Base-by-base conservation (phyloP, 2,329 filamentous ascomycete genomes). In the Coleophoma crateriformis region DNA sequence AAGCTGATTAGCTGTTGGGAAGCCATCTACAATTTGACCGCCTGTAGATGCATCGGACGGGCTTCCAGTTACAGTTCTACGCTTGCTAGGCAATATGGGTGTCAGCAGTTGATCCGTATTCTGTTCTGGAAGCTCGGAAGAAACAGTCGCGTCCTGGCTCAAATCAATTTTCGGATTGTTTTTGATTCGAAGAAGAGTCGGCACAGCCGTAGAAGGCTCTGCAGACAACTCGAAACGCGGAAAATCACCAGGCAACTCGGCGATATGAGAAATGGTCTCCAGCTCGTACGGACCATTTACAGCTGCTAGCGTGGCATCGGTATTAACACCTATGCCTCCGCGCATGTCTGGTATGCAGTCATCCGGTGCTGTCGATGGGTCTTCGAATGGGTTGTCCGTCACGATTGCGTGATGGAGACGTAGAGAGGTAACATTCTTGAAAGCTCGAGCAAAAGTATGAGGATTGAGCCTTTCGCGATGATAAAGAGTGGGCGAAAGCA, bases 391-490 rank as follows among this genome's bases (percentile, higher is more conserved):
- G 40, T 44, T 42, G 8, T 50, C 41, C 2, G 56, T 58, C 44
- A 58, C 48, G 7, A 57, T 35, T 3, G 52, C 50, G 38, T 58
- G 51, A 45, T 58, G 54, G 10, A 58, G 52, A 2, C 56, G 52
- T 3, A 58, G 27, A 11, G 47, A 53, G 32, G 45, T 51, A n/a
- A 58, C 33, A 27, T 58, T 55, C 7, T 44, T 45, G 32, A 58
- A 58, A 6, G 56, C 39, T 19, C 55, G 47, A 1, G 42, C 49
- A 32, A 57, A 56, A 1, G 52, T 22, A 14, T 22, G 27, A 20
- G 51, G 45, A 17, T 50, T 53, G 3, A 58, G 42, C 10, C 42
- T 48, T 15, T 58, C 50, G 1, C 46, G 33, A 43, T 5, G 50
- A 51, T 17, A 45, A 48, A 50, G 52, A 14, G 39, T 41, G 12